Conservation (phyloP, 164 flowering plant species). For the Vitis rotundifolia region DNA sequence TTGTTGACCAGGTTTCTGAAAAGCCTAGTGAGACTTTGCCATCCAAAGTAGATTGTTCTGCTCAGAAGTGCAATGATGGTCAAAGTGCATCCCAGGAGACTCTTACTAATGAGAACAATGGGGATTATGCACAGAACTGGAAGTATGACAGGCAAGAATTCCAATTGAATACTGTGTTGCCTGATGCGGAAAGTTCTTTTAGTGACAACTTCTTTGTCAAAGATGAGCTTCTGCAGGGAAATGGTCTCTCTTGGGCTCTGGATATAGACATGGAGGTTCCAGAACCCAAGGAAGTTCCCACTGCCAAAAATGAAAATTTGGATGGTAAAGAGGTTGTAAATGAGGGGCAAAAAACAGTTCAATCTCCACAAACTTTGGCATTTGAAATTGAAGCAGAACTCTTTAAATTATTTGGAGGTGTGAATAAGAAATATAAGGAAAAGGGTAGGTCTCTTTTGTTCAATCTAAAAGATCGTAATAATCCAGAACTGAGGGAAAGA, state of each 20-base stretch:
- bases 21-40: constrained; percentile 5
- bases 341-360: constrained; percentile 8
- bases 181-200: constrained; percentile 59
- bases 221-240: constrained; percentile 92
- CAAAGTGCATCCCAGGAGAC: constrained; percentile 16
- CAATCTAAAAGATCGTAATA: constrained; percentile 88
- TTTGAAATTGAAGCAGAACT: constrained; percentile 79
- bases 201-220: constrained; percentile 58
- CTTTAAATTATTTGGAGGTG: constrained; percentile 90
- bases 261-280: constrained; percentile 42
- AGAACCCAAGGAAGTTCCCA: constrained; percentile 26
- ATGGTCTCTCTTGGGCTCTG: constrained; percentile 88
- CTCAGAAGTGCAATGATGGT: constrained; percentile 17
- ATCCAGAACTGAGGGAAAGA: constrained; percentile 89
- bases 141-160: constrained; percentile 39
- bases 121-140: constrained; percentile 18
- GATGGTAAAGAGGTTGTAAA: constrained; percentile 13
- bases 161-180: constrained; percentile 38
- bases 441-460: constrained; percentile 93
- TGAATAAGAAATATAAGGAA: constrained; percentile 95
- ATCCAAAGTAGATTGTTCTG: constrained; percentile 17
- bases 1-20: constrained; percentile 9
- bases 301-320: constrained; percentile 30
- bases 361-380: constrained; percentile 60
- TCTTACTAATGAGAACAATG: constrained; percentile 13